Evolutionary conservation across 345 rosid species (phyloP), one percentile per base, ranked within the genome.

Genomic region (Raphanus raphanistrum): DNA sequence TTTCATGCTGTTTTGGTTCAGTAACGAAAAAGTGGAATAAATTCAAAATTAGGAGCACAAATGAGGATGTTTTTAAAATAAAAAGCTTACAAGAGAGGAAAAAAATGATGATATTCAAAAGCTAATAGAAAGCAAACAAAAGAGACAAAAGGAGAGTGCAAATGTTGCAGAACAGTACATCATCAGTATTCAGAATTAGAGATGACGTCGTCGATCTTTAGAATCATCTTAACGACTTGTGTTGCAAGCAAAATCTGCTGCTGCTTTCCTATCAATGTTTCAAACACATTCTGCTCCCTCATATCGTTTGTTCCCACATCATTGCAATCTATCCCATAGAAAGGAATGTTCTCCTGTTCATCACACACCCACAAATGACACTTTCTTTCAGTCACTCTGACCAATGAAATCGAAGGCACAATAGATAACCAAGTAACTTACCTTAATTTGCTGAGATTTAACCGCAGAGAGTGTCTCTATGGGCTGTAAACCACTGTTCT

Each of bases 191-290:
- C 90, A 3, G 89, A 80, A 2, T 95, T 93, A n/a, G 94, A 86
- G 75, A 95, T 95, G 63, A 95, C 97, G 79, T 95, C 99, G 10
- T 95, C 98, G 10, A 92, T 95, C 83, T 95, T 95, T 57, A 95
- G 74, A 7, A 95, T 88, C 98, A 95, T 96, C 85, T 96, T 96
- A 35, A 96, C 97, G 26, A 93, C 99, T 80, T 96, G 98, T 4
- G 98, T 96, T 11, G 98, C 98, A 50, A 96, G 90, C 45, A 95
- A 82, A 31, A 91, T 89, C 85, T 95, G 99, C 84, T 91, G 98
- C 83, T 95, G 92, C 87, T 93, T 93, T 67, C 98, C 99, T 0
- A 93, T 96, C 84, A 91, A 75, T 13, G 94, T 90, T 87, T 90
- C 97, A n/a, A 93, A 96, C 17, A 96, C 96, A 16, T 89, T 79